Conservation (phyloP, 2,329 filamentous ascomycete genomes). For the Monilinia fructicola region DNA sequence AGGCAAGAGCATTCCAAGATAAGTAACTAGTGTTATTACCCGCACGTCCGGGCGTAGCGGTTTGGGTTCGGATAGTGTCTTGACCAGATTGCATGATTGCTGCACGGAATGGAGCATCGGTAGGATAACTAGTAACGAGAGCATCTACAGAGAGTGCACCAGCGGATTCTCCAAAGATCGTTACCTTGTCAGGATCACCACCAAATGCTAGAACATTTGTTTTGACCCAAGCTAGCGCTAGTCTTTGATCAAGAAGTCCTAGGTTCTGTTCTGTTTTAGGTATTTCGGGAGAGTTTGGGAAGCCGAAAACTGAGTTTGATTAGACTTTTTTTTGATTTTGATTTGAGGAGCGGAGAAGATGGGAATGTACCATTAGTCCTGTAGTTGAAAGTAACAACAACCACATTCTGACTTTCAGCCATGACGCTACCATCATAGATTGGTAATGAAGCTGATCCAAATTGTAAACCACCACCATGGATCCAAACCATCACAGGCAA, state of each 20-base stretch:
- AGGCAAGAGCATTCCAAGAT: slow-evolving; percentile 16
- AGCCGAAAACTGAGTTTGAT: slow-evolving; percentile 14
- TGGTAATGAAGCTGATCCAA: slow-evolving; percentile 22
- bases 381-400: slow-evolving; percentile 31
- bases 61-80: slow-evolving; percentile 11
- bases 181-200: slow-evolving; percentile 51
- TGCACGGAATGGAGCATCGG: slow-evolving; percentile 71
- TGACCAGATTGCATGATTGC: slow-evolving; percentile 75
- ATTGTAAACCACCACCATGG: slow-evolving; percentile 53
- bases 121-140: slow-evolving; percentile 70
- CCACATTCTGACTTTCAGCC: slow-evolving; percentile 26
- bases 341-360: too few relatives aligned
- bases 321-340: background rate
- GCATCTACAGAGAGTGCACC: slow-evolving; percentile 75
- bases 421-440: slow-evolving; percentile 29
- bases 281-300: slow-evolving; percentile 20
- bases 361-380: slow-evolving; percentile 1
- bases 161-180: slow-evolving; percentile 51
- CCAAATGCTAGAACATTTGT: slow-evolving; percentile 77
- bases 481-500: slow-evolving; percentile 68
- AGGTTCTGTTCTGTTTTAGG: slow-evolving; percentile 50
- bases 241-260: slow-evolving; percentile 70
- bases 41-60: background rate
- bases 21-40: background rate
- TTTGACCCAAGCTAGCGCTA: slow-evolving; percentile 72